phyloP scores from a whole-genome alignment of 495 filamentous ascomycete genomes.

The Clohesyomyces aquaticus region DNA sequence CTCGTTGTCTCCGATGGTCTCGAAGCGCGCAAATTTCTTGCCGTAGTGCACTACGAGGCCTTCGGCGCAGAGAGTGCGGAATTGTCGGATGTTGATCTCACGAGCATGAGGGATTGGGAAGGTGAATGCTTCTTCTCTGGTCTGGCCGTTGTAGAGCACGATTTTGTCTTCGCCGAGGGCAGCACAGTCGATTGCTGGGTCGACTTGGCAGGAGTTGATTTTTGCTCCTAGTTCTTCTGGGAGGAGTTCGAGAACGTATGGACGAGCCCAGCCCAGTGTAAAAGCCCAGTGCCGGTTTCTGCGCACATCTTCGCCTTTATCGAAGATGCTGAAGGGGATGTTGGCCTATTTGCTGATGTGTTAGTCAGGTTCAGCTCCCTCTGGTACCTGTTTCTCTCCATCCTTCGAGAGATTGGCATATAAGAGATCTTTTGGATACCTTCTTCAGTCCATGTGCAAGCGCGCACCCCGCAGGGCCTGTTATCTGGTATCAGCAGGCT shows the following conservation, averaged over 20 bases:
- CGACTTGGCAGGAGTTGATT: slow-evolving; percentile 27
- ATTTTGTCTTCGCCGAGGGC: slow-evolving; percentile 23
- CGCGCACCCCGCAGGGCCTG: slow-evolving; percentile 26
- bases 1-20: slow-evolving; percentile 10
- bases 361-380: too few species aligned
- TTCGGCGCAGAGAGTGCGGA: slow-evolving; percentile 21
- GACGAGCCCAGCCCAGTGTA: slow-evolving; percentile 29
- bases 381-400: background rate
- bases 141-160: slow-evolving; percentile 26
- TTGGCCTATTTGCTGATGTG: slow-evolving; percentile 7
- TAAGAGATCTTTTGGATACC: background rate
- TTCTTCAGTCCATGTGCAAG: slow-evolving; percentile 31
- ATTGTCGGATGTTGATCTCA: slow-evolving; percentile 31
- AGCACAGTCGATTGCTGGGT: slow-evolving; percentile 22
- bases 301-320: slow-evolving; percentile 17
- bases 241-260: slow-evolving; percentile 24
- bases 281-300: slow-evolving; percentile 29
- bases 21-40: slow-evolving; percentile 17
- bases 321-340: slow-evolving; percentile 28
- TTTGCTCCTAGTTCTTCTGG: slow-evolving; percentile 18
- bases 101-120: slow-evolving; percentile 22
- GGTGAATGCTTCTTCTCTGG: slow-evolving; percentile 19
- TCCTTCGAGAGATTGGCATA: background rate
- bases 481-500: background rate
- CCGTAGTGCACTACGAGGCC: slow-evolving; percentile 21